phyloP scores from a whole-genome alignment of 2,329 filamentous ascomycete genomes.

The Aspergillus latus region DNA sequence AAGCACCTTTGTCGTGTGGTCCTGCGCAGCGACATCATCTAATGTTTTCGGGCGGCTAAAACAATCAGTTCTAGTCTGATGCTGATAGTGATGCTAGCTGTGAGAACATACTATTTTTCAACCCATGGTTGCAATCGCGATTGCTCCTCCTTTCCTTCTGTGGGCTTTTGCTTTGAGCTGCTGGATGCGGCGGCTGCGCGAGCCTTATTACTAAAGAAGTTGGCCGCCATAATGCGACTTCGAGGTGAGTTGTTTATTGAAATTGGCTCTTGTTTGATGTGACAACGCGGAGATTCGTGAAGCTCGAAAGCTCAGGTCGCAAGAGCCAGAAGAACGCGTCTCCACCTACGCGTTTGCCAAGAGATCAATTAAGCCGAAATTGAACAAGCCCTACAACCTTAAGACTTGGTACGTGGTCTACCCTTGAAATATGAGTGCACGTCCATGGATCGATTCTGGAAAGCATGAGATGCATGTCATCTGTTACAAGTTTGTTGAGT shows the following conservation, averaged over 20 bases:
- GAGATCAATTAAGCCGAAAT: slow-evolving; percentile 22
- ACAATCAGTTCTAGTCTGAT: background rate
- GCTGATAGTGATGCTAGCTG: background rate
- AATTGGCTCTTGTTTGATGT: background rate
- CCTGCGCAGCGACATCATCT: slow-evolving; percentile 93
- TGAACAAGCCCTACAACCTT: background rate
- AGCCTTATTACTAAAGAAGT: slow-evolving; percentile 94
- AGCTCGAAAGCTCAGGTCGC: slow-evolving; percentile 7
- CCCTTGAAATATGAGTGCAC: background rate
- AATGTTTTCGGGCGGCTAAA: slow-evolving; percentile 86
- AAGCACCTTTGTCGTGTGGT: slow-evolving; percentile 91
- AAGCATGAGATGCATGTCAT: too few species aligned
- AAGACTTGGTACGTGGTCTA: background rate
- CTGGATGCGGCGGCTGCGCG: slow-evolving; percentile 71
- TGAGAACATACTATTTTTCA: slow-evolving; percentile 80
- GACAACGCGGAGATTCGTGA: background rate
- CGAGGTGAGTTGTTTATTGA: too few species aligned
- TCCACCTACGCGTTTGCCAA: slow-evolving; percentile 30
- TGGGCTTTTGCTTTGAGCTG: slow-evolving; percentile 64
- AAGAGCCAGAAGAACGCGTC: slow-evolving; percentile 21
- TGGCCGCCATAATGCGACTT: slow-evolving; percentile 60
- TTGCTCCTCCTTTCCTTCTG: slow-evolving; percentile 61
- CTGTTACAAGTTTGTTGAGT: too few species aligned
- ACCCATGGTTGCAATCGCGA: slow-evolving; percentile 87
- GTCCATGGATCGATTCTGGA: too few species aligned